Evolutionary conservation across 2,329 filamentous ascomycete genomes (phyloP), one percentile per base, ranked within the genome.

Genomic region (Trichoderma afroharzianum): DNA sequence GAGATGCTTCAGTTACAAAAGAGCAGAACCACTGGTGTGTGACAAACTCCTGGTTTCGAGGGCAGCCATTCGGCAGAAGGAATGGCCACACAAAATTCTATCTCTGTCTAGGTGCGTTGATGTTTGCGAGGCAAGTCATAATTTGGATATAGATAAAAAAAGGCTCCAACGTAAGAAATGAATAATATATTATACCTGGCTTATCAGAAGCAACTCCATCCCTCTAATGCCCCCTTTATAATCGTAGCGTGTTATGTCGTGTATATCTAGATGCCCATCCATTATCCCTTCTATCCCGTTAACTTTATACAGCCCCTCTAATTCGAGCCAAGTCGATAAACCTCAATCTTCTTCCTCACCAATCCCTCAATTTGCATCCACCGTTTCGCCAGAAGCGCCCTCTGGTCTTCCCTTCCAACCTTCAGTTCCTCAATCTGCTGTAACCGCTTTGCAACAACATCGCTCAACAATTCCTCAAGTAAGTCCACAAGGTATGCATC

Each of bases 351-450:
- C 14, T 36, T 32, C 3, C 18, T 70, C 6, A 43, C 47, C 14
- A 63, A 28, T 24, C 7, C 7, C 58, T 57, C 59, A 57, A 68
- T 68, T 33, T 71, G 69, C 14, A 3, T 58, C 62, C 69, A 71
- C 18, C 69, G 43, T 55, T 53, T 71, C 1, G 33, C 6, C 32
- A 71, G 36, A 32, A 71, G 61, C 6, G 62, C 62, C 9, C 53
- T 63, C 24, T 68, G 69, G 4, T 30, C 33, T 11, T 21, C 53
- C 50, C 32, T 6, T 3, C 69, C 62, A 59, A 68, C 69, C 26
- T 36, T 47, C 6, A 71, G 8, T 4, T 47, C 53, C 21, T 30
- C 63, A 58, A 58, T 26, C 21, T 57, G 26, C 26, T n/a, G 59
- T 24, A 69, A 7, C 30, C 50, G 68, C 58, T 67, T 24, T 7